These are phyloP conservation scores for Mycena amicta DNA, from an alignment of 768 basidiomycete species.

Conservation along the genomic window DNA sequence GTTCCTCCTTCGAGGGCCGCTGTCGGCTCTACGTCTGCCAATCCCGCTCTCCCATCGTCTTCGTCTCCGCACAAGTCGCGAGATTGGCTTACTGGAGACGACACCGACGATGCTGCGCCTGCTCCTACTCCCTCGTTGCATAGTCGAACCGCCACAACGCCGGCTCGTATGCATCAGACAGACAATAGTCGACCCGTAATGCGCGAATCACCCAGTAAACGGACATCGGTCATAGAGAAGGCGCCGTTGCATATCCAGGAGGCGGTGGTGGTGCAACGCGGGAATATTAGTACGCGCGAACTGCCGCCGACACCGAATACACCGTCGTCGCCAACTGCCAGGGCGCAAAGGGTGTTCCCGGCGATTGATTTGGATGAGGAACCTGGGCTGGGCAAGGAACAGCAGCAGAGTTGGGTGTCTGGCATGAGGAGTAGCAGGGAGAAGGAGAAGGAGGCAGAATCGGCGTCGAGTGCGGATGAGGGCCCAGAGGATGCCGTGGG, in stretches of 20 bases:
- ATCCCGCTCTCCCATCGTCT: conserved; percentile 8
- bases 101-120: conserved; percentile 37
- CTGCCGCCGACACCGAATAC: conserved; percentile 25
- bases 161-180: conserved; percentile 10
- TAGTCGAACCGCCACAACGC: conserved; percentile 15
- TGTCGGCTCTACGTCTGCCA: conserved; percentile 1
- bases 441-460: conserved; percentile 35
- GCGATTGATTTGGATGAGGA: conserved; percentile 54
- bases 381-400: no score
- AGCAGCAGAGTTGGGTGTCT: no score
- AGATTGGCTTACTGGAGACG: conserved; percentile 80
- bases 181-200: conserved; percentile 44
- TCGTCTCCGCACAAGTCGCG: conserved; percentile 33
- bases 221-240: conserved; percentile 66
- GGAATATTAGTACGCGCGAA: conserved; percentile 29
- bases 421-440: no score
- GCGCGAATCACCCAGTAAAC: conserved; percentile 73
- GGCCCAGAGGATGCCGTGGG: conserved; percentile 51
- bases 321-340: conserved; percentile 19
- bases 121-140: conserved; percentile 17
- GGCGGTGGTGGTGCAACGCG: conserved; percentile 38
- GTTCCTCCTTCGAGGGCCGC: background rate
- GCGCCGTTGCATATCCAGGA: conserved; percentile 41
- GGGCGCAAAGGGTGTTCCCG: conserved; percentile 20
- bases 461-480: conserved; percentile 63